A percentile compares a stretch with the other conserved stretches of the same genome.
Conservation (phyloP, 345 rosid species). For the Euphorbia tirucalli region DNA sequence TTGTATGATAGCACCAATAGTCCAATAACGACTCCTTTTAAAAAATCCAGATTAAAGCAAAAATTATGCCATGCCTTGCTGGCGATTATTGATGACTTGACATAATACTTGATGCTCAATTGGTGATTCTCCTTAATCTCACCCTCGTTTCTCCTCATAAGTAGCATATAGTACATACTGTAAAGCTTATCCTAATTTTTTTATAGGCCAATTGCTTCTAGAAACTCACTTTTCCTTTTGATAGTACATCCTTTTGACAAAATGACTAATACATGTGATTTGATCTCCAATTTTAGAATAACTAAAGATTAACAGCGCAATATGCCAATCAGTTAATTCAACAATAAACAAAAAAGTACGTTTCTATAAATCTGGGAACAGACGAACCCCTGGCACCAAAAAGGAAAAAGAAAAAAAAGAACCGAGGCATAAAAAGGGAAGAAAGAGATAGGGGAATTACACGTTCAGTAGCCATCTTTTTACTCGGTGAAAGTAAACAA, state of each 20-base stretch:
- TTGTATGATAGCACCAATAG: background rate
- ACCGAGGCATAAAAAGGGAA: background rate
- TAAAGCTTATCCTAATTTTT: background rate
- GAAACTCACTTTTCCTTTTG: background rate
- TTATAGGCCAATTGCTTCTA: background rate
- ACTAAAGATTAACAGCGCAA: no score
- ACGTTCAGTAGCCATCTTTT: slow-evolving; percentile 6
- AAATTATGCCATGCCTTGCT: background rate
- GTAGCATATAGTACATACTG: background rate
- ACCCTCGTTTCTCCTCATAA: background rate
- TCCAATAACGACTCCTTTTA: slow-evolving; percentile 3
- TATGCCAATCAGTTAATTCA: background rate
- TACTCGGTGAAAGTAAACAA: background rate
- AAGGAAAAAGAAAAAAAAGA: background rate
- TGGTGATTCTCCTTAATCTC: background rate
- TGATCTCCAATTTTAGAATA: background rate
- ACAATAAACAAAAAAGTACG: background rate
- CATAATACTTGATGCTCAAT: background rate
- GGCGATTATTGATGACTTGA: background rate
- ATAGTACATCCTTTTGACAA: background rate
- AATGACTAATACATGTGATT: background rate
- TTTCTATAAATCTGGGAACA: background rate
- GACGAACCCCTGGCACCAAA: background rate
- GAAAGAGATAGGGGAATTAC: slow-evolving; percentile 1
- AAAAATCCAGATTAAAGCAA: background rate